Evolutionary conservation across 768 basidiomycete species (phyloP), one percentile per base, ranked within the genome.

Genomic region (Trametes villosa): DNA sequence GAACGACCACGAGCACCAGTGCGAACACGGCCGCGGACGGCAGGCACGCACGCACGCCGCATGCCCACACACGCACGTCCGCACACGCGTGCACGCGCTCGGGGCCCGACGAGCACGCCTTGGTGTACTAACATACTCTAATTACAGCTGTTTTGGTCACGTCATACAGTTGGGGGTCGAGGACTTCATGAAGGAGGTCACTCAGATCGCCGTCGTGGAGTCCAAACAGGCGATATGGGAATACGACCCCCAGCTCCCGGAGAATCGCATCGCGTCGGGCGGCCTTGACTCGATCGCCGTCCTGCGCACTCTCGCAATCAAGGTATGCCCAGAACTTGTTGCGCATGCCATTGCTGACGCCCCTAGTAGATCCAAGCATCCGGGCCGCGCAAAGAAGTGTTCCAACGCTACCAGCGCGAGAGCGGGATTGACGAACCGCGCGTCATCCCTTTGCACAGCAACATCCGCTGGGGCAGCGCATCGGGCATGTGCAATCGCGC

Each of bases 141-240:
- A n/a, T 42, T 42, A 2, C 41, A 42, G 41, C 41, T 75, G 73
- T 57, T 64, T 76, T 3, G 70, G 60, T 2, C 41, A 42, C 22
- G n/a, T 42, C 22, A 22, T 42, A 9, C 41, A 42, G 9, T n/a
- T 42, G 1, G n/a, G 41, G 9, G 22, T 42, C 8, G 41, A 42
- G 9, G 41, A 42, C 41, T 42, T 42, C 41, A 42, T 42, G 41
- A 9, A 4, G 4, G 11, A 42, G 5, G n/a, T 42, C 41, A 42
- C 41, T 9, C 18, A 42, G 41, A 42, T 42, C 22, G 41, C 41
- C 4, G n/a, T 42, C n/a, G 22, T 42, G 9, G 41, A 42, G 41
- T n/a, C 18, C 4, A 42, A 42, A n/a, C 11, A 13, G 9, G 11
- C 8, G 17, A 42, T 42, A 3, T 42, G 41, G 41, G 41, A 42